phyloP scores from a whole-genome alignment of 2,329 filamentous ascomycete genomes.

The Hypoxylon sp. region DNA sequence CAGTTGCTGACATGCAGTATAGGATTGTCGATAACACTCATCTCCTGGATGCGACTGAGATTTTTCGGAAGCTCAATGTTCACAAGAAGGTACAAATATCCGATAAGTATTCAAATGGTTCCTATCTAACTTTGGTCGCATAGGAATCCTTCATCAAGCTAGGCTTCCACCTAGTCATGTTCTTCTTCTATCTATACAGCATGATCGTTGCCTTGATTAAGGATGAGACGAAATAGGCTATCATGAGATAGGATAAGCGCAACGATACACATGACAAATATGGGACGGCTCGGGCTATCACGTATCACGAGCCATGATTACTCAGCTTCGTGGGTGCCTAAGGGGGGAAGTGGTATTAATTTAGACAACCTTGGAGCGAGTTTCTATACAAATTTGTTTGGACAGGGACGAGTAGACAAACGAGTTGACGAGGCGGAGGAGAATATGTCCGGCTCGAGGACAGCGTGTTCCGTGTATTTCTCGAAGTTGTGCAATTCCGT shows the following conservation, averaged over 20 bases:
- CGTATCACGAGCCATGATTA: constrained; percentile 32
- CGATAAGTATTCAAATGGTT: not conserved
- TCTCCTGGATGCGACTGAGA: constrained; percentile 96
- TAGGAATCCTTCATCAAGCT: constrained; percentile 99
- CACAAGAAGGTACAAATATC: constrained; percentile 87
- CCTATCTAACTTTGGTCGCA: constrained; percentile 29
- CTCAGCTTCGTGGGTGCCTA: constrained; percentile 18
- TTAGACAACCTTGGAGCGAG: constrained; percentile 31
- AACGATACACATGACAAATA: constrained; percentile 27
- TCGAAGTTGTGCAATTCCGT: constrained; percentile 12
- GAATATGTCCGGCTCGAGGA: constrained; percentile 8
- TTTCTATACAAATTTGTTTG: constrained; percentile 34
- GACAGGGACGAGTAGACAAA: constrained; percentile 20
- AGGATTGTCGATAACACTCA: constrained; percentile 99
- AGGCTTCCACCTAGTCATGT: constrained; percentile 98
- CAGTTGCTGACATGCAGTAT: constrained; percentile 41
- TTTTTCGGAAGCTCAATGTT: constrained; percentile 98
- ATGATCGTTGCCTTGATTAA: constrained; percentile 98
- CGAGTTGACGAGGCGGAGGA: constrained; percentile 14
- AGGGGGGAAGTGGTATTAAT: constrained; percentile 17
- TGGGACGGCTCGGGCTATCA: constrained; percentile 22
- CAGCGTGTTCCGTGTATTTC: constrained; percentile 17
- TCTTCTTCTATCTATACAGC: constrained; percentile 99
- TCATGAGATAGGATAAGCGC: constrained; percentile 18
- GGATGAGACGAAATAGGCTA: constrained; percentile 85